phyloP scores from a whole-genome alignment of 1,284 basidiomycete genomes.

The Heimioporus retisporus region DNA sequence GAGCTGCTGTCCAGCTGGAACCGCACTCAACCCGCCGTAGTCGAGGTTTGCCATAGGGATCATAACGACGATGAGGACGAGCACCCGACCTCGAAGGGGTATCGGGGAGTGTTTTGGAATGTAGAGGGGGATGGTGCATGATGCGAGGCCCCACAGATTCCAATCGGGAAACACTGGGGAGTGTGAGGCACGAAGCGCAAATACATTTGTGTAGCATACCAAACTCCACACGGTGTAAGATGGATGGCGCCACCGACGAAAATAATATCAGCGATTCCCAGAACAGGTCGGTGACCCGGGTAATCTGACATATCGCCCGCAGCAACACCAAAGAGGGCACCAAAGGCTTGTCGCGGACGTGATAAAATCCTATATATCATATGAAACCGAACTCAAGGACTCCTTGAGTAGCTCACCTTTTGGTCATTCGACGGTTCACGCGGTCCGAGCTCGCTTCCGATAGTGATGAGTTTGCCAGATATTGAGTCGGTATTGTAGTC shows the following conservation, averaged over 20 bases:
- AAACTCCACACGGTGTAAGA: conserved; percentile 78
- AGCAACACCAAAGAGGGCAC: conserved; percentile 76
- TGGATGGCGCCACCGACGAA: conserved; percentile 82
- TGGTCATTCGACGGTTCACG: conserved; percentile 58
- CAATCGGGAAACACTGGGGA: conserved; percentile 78
- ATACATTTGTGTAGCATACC: conserved; percentile 47
- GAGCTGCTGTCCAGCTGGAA: conserved; percentile 76
- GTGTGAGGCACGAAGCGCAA: neutral
- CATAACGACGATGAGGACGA: conserved; percentile 69
- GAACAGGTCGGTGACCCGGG: conserved; percentile 74
- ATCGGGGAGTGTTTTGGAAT: conserved; percentile 83
- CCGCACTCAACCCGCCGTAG: conserved; percentile 74
- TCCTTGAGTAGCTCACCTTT: conserved; percentile 55
- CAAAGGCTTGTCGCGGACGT: conserved; percentile 84
- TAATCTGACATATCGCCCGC: conserved; percentile 81
- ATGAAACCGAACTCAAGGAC: too few species aligned
- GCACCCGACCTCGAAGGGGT: conserved; percentile 72
- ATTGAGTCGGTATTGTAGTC: conserved; percentile 88
- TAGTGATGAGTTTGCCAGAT: conserved; percentile 80
- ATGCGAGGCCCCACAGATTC: conserved; percentile 75
- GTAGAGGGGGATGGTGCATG: conserved; percentile 61
- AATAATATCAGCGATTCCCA: conserved; percentile 77
- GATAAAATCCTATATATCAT: conserved; percentile 71
- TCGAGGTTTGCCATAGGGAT: conserved; percentile 70
- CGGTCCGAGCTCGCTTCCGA: conserved; percentile 75